Evolutionary conservation across 345 rosid species (phyloP), one percentile per base, ranked within the genome.

Genomic region (Populus ilicifolia): DNA sequence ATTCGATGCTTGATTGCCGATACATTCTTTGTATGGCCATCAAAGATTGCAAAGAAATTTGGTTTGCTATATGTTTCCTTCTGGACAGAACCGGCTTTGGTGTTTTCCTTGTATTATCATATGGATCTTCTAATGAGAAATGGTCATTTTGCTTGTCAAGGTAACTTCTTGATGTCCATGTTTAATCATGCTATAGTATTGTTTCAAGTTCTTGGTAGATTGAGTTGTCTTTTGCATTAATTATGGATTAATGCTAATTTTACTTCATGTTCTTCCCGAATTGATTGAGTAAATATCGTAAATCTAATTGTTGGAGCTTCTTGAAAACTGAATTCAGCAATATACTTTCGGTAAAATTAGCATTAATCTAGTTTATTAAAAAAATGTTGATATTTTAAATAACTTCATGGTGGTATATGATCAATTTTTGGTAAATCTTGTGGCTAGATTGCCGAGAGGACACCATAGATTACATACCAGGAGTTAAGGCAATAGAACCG

Each of bases 61-160:
- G 85, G 90, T 7, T 85, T 91, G 79, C 81, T 92, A 23, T 78
- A 86, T 79, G 86, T 94, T 48, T 91, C 98, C 2, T 91, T 89
- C 76, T 94, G 98, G 97, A 92, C 96, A 3, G 93, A 94, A 80
- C 87, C 97, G 67, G 97, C 97, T 76, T 69, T 91, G 70, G 97
- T 90, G 21, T 84, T 90, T 10, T 77, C 88, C 25, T 83, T 92
- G 8, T 92, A 92, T 74, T 85, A 91, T 59, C 97, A 92, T 75
- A 41, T 90, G 88, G 91, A 94, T 82, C 91, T 91, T 35, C 90
- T 94, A 11, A 82, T 88, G 75, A 59, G 14, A 18, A 84, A 91
- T 86, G 90, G 94, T 30, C 98, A 94, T 78, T 92, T 88, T 85
- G 91, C 80, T 82, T 70, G 79, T 63, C 77, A 73, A 77, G 95